These are phyloP conservation scores for Leccinellum luteum DNA, from an alignment of 768 basidiomycete genomes.

Conservation along the genomic window DNA sequence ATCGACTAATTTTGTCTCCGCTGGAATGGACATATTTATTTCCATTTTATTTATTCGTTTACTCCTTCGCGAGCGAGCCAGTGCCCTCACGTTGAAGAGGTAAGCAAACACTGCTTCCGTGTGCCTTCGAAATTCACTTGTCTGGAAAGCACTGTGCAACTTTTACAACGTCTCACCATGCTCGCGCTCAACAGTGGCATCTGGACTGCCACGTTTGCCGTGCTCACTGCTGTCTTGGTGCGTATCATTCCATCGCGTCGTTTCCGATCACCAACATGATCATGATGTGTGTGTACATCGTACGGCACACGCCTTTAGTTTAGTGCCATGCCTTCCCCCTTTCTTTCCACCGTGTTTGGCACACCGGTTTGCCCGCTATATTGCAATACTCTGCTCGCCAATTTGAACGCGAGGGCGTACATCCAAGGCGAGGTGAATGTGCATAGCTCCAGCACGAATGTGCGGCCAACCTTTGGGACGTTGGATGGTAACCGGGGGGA, in stretches of 20 bases:
- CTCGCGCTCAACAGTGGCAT: background rate
- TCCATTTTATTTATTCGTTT: background rate
- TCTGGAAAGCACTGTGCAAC: background rate
- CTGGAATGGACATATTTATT: background rate
- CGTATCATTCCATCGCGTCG: background rate
- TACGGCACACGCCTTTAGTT: background rate
- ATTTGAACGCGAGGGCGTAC: background rate
- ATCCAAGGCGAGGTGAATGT: background rate
- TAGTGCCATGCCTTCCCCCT: background rate
- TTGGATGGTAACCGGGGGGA: no score
- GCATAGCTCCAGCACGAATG: no score
- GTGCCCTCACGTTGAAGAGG: background rate
- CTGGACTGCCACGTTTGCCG: background rate
- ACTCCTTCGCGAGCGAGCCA: background rate
- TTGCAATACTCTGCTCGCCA: background rate
- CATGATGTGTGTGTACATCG: no score
- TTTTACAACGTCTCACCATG: background rate
- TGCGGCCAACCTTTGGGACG: no score
- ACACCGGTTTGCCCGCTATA: background rate
- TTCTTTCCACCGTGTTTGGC: background rate
- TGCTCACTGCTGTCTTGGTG: background rate
- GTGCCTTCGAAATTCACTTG: background rate
- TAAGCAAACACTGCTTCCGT: background rate
- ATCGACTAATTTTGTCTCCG: background rate
- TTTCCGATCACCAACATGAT: background rate